Evolutionary conservation across 2,329 filamentous ascomycete species (phyloP).

Genomic region (Aspergillus tubingensis): DNA sequence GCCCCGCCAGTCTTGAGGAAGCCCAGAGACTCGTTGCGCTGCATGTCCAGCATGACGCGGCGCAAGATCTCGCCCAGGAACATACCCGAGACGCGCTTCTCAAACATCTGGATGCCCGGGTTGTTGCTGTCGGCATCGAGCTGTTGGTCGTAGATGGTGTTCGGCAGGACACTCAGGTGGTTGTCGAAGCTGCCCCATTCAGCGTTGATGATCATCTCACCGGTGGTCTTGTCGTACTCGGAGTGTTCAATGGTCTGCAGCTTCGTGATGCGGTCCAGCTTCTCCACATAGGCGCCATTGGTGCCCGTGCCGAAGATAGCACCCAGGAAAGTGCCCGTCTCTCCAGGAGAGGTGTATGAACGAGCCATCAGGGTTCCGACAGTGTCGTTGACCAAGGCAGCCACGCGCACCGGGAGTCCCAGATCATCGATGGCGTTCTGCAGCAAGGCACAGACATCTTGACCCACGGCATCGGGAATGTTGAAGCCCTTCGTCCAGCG

Average conservation of each 20-base stretch:
- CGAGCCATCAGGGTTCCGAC: constrained; percentile 97
- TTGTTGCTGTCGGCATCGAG: constrained; percentile 83
- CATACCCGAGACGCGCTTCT: constrained; percentile 98
- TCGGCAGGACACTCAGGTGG: constrained; percentile 80
- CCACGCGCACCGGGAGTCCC: constrained; percentile 86
- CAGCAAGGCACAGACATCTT: constrained; percentile 89
- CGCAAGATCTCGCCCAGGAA: constrained; percentile 94
- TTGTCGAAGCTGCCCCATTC: constrained; percentile 99
- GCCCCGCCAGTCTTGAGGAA: constrained; percentile 77
- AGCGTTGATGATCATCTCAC: constrained; percentile 96
- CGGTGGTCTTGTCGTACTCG: constrained; percentile 73
- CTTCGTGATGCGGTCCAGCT: constrained; percentile 82
- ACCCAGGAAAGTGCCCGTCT: constrained; percentile 83
- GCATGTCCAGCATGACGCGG: constrained; percentile 70
- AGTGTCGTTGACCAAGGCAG: constrained; percentile 94
- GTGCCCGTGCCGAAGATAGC: constrained; percentile 98
- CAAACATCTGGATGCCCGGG: constrained; percentile 96
- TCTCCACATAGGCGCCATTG: constrained; percentile 96
- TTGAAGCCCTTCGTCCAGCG: constrained; percentile 99
- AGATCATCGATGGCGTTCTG: constrained; percentile 88
- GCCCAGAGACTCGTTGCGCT: constrained; percentile 65
- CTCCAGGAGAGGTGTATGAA: constrained; percentile 88
- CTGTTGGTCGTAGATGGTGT: constrained; percentile 76
- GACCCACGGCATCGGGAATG: constrained; percentile 88
- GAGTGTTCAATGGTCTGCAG: constrained; percentile 56